Evolutionary conservation across 208 protist genomes (phyloP).

Genomic region (Acanthamoeba triangularis): DNA sequence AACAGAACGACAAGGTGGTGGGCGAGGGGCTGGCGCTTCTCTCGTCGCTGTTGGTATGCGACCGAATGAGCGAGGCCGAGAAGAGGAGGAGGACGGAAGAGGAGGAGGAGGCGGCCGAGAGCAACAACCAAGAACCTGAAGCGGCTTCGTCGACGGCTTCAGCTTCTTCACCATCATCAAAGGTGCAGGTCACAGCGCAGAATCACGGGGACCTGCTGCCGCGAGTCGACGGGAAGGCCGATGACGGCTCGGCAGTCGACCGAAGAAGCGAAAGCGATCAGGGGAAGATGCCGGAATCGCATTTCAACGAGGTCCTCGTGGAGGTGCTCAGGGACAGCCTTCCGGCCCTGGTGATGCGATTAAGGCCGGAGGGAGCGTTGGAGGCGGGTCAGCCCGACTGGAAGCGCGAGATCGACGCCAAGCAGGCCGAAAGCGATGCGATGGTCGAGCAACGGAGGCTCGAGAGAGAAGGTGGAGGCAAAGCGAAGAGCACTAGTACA

Average conservation of each 20-base stretch:
- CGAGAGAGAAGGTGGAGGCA: not conserved
- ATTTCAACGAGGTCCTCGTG: not conserved
- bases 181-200: not conserved
- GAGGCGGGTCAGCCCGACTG: not conserved
- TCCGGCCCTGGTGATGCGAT: not conserved
- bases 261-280: not conserved
- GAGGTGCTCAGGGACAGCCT: not conserved
- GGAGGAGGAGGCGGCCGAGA: not conserved
- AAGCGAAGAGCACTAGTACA: not conserved
- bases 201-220: not conserved
- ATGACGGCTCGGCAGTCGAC: not conserved
- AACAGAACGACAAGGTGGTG: conserved; percentile 12
- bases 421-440: conserved; percentile 16
- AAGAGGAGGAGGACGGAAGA: not conserved
- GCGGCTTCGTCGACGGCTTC: not conserved
- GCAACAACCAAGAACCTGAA: not conserved
- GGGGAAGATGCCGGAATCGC: not conserved
- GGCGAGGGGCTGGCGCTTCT: conserved; percentile 30
- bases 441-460: not conserved
- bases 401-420: not conserved
- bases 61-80: conserved; percentile 24
- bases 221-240: not conserved
- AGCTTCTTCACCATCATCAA: not conserved
- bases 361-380: not conserved
- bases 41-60: conserved; percentile 29